A percentile compares a stretch with the other conserved stretches of the same genome.
Conservation (phyloP, 768 basidiomycete genomes). For the Tylopilus rubrobrunneus region DNA sequence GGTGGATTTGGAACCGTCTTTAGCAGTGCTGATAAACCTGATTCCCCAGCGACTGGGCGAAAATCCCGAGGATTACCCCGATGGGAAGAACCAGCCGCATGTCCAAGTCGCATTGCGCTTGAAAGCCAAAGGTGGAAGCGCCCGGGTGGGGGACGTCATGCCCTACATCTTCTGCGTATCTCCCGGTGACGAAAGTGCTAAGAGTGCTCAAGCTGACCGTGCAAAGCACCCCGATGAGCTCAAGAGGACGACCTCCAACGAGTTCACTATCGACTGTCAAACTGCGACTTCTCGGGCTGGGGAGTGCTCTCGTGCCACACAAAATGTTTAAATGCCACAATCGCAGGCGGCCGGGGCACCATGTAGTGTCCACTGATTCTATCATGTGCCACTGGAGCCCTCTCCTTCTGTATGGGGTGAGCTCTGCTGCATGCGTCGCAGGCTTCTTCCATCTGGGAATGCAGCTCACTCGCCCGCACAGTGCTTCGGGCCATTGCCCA, state of each 20-base stretch:
- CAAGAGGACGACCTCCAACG: slow-evolving; percentile 53
- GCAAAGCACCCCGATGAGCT: slow-evolving; percentile 95
- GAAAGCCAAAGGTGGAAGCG: slow-evolving; percentile 78
- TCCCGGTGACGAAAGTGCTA: slow-evolving; percentile 67
- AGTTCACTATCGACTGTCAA: slow-evolving; percentile 81
- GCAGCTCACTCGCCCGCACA: too few relatives aligned
- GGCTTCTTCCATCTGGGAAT: too few relatives aligned
- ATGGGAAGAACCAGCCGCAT: slow-evolving; percentile 92
- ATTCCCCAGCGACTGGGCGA: slow-evolving; percentile 80
- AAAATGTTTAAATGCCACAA: too few relatives aligned
- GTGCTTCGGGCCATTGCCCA: too few relatives aligned
- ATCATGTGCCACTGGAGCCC: too few relatives aligned
- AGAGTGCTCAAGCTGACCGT: slow-evolving; percentile 78
- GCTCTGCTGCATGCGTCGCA: too few relatives aligned
- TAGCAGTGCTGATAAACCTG: background rate
- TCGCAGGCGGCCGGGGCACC: too few relatives aligned
- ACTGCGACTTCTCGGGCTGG: too few relatives aligned
- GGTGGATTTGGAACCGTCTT: slow-evolving; percentile 1
- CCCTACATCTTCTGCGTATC: slow-evolving; percentile 90
- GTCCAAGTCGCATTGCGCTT: slow-evolving; percentile 92
- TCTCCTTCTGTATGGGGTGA: too few relatives aligned
- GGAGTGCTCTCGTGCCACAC: too few relatives aligned
- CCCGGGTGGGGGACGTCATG: slow-evolving; percentile 88
- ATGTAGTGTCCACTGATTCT: too few relatives aligned
- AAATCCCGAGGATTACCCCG: slow-evolving; percentile 95